Evolutionary conservation across 495 filamentous ascomycete species (phyloP), one percentile per base, ranked within the genome.

Genomic region (Lophiotrema nucula): DNA sequence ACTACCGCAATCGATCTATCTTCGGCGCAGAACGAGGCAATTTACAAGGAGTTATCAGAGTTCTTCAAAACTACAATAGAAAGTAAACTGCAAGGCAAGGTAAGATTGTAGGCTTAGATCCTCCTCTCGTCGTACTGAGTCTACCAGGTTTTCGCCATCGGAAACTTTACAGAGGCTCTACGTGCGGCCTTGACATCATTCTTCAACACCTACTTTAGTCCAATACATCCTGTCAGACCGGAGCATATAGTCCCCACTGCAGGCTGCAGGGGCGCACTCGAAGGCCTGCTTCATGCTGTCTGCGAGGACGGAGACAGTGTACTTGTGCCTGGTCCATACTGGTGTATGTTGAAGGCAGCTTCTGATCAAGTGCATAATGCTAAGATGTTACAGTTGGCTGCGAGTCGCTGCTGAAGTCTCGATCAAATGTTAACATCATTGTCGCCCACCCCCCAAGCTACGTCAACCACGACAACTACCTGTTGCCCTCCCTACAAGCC

Each of bases 221-320:
- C 60, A 2, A 58, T 58, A 19, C 53, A 58, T 42, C 25, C 47
- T 2, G 53, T 64, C 1, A 25, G 13, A 11, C 21, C 33, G 2
- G 53, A 64, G 35, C 60, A 64, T 19, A 53, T 64, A 1, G 53
- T 64, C 8, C 21, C 58, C 23, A 64, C 60, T 6, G 60, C 60
- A 12, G 60, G 60, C 18, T 47, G 47, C 37, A 50, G 45, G 12
- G 54, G 54, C 33, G 53, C 47, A 4, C n/a, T 64, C 37, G 60
- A 64, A 22, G 54, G 28, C 13, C n/a, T 64, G 47, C 35, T 64
- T 25, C 47, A 64, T 25, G 43, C 53, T 8, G 31, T 64, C n/a
- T 64, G 60, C 42, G 48, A 64, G 21, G 60, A 64, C 15, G 60
- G 60, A 13, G 60, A 64, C 19, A 58, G 53, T 38, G 60, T 64